These are phyloP conservation scores for Exophiala oligosperma DNA, from an alignment of 2,329 filamentous ascomycete genomes.

Conservation along the genomic window DNA sequence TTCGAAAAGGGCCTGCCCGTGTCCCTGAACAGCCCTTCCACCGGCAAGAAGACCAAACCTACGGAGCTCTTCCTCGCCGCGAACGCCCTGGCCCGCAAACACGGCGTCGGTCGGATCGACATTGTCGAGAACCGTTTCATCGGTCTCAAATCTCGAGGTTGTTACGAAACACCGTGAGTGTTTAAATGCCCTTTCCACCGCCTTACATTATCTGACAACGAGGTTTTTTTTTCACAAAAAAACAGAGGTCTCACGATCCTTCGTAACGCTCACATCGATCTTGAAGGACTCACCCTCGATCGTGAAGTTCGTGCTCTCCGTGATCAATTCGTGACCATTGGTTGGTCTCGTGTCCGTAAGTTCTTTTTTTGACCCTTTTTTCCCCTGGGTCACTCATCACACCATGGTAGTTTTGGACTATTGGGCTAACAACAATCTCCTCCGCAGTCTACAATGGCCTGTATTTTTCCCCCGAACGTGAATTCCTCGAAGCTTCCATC, in stretches of 20 bases:
- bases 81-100: conserved; percentile 57
- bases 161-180: conserved; percentile 65
- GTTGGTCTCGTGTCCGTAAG: conserved; percentile 53
- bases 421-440: too few relatives aligned
- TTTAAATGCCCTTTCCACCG: too few relatives aligned
- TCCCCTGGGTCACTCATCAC: too few relatives aligned
- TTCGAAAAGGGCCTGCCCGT: conserved; percentile 75
- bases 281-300: conserved; percentile 68
- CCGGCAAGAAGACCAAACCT: conserved; percentile 65
- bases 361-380: too few relatives aligned
- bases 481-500: conserved; percentile 68
- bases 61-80: conserved; percentile 69
- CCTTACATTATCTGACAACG: too few relatives aligned
- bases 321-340: conserved; percentile 69
- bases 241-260: conserved; percentile 53
- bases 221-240: too few relatives aligned
- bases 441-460: conserved; percentile 58
- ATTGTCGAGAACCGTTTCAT: conserved; percentile 82
- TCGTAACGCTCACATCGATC: conserved; percentile 59
- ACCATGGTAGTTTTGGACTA: too few relatives aligned
- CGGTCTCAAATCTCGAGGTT: conserved; percentile 76
- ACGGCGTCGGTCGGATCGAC: conserved; percentile 76
- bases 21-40: conserved; percentile 61
- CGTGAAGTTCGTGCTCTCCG: conserved; percentile 67
- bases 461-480: conserved; percentile 69